These are phyloP conservation scores for Ustilaginoidea virens DNA, from an alignment of 2,329 filamentous ascomycete genomes.

Conservation along the genomic window DNA sequence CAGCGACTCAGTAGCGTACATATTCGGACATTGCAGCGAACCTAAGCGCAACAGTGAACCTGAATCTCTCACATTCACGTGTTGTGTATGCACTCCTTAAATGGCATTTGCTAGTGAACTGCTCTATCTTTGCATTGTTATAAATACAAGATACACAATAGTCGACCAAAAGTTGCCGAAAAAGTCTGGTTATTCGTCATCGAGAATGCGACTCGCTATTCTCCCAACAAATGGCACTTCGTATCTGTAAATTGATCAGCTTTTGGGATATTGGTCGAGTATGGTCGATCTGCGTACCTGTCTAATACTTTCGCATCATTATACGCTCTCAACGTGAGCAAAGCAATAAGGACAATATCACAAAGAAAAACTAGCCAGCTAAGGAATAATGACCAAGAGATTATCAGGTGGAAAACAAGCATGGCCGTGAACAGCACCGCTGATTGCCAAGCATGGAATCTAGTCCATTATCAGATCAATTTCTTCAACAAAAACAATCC, in stretches of 20 bases:
- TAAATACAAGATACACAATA: neutral
- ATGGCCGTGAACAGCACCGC: slow-evolving; percentile 63
- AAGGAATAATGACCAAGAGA: slow-evolving; percentile 71
- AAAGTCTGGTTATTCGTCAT: slow-evolving; percentile 48
- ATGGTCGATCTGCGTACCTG: slow-evolving; percentile 23
- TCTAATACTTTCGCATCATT: slow-evolving; percentile 58
- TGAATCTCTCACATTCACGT: no score
- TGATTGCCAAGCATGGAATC: slow-evolving; percentile 95
- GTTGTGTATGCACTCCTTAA: no score
- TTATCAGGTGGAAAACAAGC: slow-evolving; percentile 67
- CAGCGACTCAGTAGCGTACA: no score
- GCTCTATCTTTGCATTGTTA: neutral
- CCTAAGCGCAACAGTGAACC: no score
- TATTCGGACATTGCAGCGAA: no score
- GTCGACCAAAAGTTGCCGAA: neutral
- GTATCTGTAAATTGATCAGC: slow-evolving; percentile 34
- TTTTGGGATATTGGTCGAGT: neutral
- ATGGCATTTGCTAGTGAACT: no score
- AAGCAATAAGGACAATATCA: slow-evolving; percentile 63
- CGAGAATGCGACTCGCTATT: slow-evolving; percentile 76
- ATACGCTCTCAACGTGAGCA: slow-evolving; percentile 67
- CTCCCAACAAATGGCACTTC: slow-evolving; percentile 79
- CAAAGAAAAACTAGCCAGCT: slow-evolving; percentile 69
- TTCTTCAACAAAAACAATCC: neutral
- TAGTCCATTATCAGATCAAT: slow-evolving; percentile 19